Percentiles rank a stretch among this genome's conserved stretches.
Evolutionary conservation across 2,329 filamentous ascomycete genomes (phyloP).

Genomic region (Colletotrichum euphorbiae): DNA sequence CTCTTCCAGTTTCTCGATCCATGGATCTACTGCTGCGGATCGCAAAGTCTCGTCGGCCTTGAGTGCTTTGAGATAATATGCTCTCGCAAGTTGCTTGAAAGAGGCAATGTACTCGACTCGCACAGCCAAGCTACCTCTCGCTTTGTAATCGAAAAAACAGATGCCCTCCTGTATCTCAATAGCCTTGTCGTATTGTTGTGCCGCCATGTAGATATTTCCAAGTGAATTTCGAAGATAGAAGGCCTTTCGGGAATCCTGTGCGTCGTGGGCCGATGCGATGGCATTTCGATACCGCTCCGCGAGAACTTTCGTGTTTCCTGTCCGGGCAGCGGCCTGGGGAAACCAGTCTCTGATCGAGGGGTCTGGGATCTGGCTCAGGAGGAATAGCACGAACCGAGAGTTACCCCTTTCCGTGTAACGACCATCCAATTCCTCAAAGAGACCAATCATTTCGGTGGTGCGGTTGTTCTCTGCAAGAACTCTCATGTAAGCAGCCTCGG

Average conservation of each 20-base stretch:
- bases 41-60: constrained; percentile 24
- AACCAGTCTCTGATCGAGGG: constrained; percentile 52
- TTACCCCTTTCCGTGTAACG: constrained; percentile 43
- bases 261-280: constrained; percentile 48
- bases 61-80: constrained; percentile 46
- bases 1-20: constrained; percentile 51
- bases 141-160: constrained; percentile 52
- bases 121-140: constrained; percentile 53
- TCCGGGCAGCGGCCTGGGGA: constrained; percentile 54
- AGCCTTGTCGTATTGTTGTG: constrained; percentile 49
- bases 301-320: constrained; percentile 47
- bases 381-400: constrained; percentile 49
- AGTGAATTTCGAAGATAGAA: constrained; percentile 53
- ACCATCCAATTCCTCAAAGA: constrained; percentile 49
- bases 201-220: constrained; percentile 51
- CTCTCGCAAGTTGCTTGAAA: constrained; percentile 52
- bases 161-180: constrained; percentile 52
- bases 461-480: constrained; percentile 52
- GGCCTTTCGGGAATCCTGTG: constrained; percentile 52
- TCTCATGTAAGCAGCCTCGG: constrained; percentile 52
- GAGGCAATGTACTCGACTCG: constrained; percentile 54
- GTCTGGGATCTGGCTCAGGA: constrained; percentile 50
- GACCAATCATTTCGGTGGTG: constrained; percentile 50
- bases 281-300: constrained; percentile 47
- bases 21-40: constrained; percentile 45